Evolutionary conservation across 2,329 filamentous ascomycete species (phyloP), one percentile per base, ranked within the genome.

Genomic region (Cryphonectria nitschkei): DNA sequence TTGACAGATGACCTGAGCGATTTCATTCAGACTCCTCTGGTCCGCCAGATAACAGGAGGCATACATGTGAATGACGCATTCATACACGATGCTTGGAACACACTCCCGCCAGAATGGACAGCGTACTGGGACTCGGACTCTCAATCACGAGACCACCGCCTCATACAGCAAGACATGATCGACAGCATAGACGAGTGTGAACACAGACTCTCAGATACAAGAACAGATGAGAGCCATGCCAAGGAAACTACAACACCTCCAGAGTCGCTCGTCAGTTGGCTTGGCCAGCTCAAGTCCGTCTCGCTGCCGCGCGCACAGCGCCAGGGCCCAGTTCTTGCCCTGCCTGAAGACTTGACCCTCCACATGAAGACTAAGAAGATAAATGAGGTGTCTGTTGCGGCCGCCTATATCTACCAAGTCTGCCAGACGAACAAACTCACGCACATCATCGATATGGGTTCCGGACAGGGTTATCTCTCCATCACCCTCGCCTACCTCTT

Each of bases 41-140:
- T 79, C 14, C 76, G 75, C 8, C 78, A 80, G 41, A 76, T 80
- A 43, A 78, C 77, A 1, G 78, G 78, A 2, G 78, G 76, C n/a
- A 76, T 80, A 41, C 78, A 80, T 67, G 78, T 80, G 67, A 80
- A 80, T 56, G 78, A 80, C 69, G 76, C 78, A 1, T 66, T 80
- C 41, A 77, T 79, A 65, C 50, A 76, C 54, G 62, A 77, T 67
- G 78, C 78, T 14, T 80, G 78, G 78, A 73, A 72, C 16, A 71
- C 74, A 2, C 62, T 80, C 39, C 78, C 78, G 6, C 1, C 34
- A 13, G 78, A 79, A 39, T 80, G 78, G 78, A 78, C 77, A 3
- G 32, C 63, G 19, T 78, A 77, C 74, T 80, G 77, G 78, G 74
- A 73, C 1, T 72, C 75, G 77, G 74, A 73, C 1, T 72, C 75